Evolutionary conservation across 306 rosid species (phyloP).

Genomic region (Quercus gilva): DNA sequence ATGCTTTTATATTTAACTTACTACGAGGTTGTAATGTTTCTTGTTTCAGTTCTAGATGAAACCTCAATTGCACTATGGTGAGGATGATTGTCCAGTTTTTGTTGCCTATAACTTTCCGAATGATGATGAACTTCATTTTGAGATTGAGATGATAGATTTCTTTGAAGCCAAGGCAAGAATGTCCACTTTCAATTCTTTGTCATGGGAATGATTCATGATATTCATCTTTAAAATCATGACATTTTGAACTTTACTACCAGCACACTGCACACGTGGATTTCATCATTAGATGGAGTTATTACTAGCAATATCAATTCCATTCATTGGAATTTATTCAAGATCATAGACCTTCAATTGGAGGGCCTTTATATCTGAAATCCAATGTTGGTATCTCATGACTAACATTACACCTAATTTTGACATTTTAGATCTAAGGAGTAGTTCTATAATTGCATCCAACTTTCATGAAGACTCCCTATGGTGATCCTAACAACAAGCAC

Average conservation of each 20-base stretch:
- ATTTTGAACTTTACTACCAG: background rate
- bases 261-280: background rate
- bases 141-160: slow-evolving; percentile 90
- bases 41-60: slow-evolving; percentile 87
- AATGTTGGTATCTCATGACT: background rate
- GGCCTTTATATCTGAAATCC: background rate
- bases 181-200: slow-evolving; percentile 21
- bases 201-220: background rate
- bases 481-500: too few species aligned
- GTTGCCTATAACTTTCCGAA: slow-evolving; percentile 72
- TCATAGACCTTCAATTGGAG: slow-evolving; percentile 7
- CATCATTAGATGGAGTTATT: background rate
- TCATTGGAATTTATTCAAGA: slow-evolving; percentile 3
- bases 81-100: slow-evolving; percentile 86
- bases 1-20: background rate
- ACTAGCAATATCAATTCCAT: background rate
- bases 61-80: slow-evolving; percentile 82
- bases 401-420: background rate
- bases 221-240: background rate
- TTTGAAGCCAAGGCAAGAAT: slow-evolving; percentile 80
- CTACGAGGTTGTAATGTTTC: slow-evolving; percentile 11
- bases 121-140: slow-evolving; percentile 94
- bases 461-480: too few species aligned
- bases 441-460: background rate
- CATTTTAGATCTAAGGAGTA: background rate